These are phyloP conservation scores for Leishmania aethiopica DNA, from an alignment of 208 protist species.

Conservation along the genomic window DNA sequence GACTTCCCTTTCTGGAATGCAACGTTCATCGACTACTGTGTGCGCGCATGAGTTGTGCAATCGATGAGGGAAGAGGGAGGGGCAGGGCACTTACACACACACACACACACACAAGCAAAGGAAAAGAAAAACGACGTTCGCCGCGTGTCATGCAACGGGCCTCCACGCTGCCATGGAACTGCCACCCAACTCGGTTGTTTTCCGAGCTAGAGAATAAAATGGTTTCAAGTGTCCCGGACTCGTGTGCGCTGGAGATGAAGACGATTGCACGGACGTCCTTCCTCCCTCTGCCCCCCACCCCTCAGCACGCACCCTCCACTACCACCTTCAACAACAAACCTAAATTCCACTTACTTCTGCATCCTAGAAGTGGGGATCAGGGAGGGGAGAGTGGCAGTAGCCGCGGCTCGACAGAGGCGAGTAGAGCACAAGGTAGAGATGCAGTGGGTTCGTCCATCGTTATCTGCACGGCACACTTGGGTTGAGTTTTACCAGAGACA, in stretches of 20 bases:
- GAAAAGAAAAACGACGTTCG: background rate
- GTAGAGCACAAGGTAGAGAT: background rate
- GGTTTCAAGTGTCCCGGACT: slow-evolving; percentile 16
- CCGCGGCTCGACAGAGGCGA: background rate
- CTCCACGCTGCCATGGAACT: background rate
- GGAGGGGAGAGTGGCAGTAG: background rate
- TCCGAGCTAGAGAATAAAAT: slow-evolving; percentile 10
- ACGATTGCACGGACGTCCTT: background rate
- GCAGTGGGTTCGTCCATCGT: background rate
- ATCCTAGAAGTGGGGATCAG: background rate
- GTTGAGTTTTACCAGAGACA: slow-evolving; percentile 23
- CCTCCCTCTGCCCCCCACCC: background rate
- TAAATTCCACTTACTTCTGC: background rate
- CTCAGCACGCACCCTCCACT: background rate
- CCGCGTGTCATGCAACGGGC: background rate
- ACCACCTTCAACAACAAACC: background rate
- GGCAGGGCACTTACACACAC: background rate
- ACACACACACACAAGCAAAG: background rate
- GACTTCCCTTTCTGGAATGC: background rate
- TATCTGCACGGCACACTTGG: slow-evolving; percentile 5
- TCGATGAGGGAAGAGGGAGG: background rate
- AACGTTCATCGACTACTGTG: background rate
- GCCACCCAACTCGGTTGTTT: background rate
- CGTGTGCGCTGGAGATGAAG: background rate
- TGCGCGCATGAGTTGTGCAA: background rate